Evolutionary conservation across 2,329 filamentous ascomycete genomes (phyloP), one percentile per base, ranked within the genome.

Genomic region (Xylaria sp.): DNA sequence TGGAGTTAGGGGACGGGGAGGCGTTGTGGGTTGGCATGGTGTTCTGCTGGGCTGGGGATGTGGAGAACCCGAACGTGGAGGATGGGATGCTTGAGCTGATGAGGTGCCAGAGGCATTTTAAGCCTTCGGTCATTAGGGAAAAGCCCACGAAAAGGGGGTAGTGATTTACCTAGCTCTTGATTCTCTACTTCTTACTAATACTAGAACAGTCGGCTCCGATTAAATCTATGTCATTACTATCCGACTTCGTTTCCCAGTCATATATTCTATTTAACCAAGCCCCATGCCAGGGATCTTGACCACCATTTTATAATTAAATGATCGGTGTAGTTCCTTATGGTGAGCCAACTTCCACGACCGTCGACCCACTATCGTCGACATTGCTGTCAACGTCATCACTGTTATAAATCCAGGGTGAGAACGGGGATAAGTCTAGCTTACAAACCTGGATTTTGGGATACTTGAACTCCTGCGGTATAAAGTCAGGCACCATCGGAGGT

Each of bases 1-100:
- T 48, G 8, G 41, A 42, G 18, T 21, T 11, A 19, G n/a, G 41
- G 22, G 22, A 46, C 9, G n/a, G 6, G 7, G 29, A 34, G 29
- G 37, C 50, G 2, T 24, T 52, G n/a, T 26, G 38, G 13, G 44
- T 47, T 24, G 18, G 48, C 8, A 42, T 52, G 6, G 50, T 41
- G 16, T 58, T 56, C 19, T 48, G 48, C 21, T 51, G 49, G 43
- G 42, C 50, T 19, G 51, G 44, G 20, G 41, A 59, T 29, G 42
- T 43, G 8, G 11, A 44, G 8, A 48, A 24, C 22, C 38, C 41
- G n/a, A 26, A 47, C 13, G 39, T 49, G 13, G 37, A n/a, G 4
- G 47, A 42, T 7, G 29, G 39, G 7, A 17, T 13, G 7, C 57
- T 54, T 17, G 47, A 54, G 29, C n/a, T 59, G n/a, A 13, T 17